Conservation (phyloP, 2,329 filamentous ascomycete genomes). For the Dothidotthia symphoricarpi region DNA sequence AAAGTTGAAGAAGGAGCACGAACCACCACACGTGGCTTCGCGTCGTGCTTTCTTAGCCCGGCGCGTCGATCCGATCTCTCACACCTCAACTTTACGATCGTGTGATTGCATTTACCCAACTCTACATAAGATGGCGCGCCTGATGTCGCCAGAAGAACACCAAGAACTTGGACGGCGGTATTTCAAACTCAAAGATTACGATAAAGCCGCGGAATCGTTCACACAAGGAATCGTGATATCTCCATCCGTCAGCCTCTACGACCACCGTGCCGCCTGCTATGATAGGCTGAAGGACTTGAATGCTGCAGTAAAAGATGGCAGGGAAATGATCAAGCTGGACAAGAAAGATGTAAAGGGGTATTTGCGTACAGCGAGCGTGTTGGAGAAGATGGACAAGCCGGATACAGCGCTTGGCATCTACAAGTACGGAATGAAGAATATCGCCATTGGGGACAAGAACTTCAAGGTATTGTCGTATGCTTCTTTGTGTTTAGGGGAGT, state of each 20-base stretch:
- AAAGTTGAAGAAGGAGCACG: no score
- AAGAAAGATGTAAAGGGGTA: constrained; percentile 58
- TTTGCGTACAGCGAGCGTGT: constrained; percentile 53
- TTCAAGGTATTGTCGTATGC: constrained; percentile 24
- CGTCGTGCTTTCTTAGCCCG: no score
- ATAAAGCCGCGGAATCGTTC: constrained; percentile 36
- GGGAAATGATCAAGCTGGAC: constrained; percentile 54
- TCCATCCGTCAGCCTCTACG: constrained; percentile 46
- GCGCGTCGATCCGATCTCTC: neutral
- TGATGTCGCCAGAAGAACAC: constrained; percentile 36
- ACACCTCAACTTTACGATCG: neutral
- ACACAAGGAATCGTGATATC: constrained; percentile 31
- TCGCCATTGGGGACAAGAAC: constrained; percentile 42
- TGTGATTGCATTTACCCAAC: neutral
- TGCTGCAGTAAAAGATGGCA: constrained; percentile 56
- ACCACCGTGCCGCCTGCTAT: constrained; percentile 57
- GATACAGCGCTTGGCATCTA: constrained; percentile 58
- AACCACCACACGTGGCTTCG: no score
- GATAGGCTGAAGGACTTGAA: constrained; percentile 53
- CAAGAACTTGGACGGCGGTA: constrained; percentile 37
- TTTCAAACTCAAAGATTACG: constrained; percentile 39
- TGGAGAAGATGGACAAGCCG: constrained; percentile 51
- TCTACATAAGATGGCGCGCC: constrained; percentile 27
- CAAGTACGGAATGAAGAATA: constrained; percentile 55
- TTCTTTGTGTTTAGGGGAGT: neutral